phyloP scores from a whole-genome alignment of 1,139 yeast genomes.

The Entelexis paramagnoliae region DNA sequence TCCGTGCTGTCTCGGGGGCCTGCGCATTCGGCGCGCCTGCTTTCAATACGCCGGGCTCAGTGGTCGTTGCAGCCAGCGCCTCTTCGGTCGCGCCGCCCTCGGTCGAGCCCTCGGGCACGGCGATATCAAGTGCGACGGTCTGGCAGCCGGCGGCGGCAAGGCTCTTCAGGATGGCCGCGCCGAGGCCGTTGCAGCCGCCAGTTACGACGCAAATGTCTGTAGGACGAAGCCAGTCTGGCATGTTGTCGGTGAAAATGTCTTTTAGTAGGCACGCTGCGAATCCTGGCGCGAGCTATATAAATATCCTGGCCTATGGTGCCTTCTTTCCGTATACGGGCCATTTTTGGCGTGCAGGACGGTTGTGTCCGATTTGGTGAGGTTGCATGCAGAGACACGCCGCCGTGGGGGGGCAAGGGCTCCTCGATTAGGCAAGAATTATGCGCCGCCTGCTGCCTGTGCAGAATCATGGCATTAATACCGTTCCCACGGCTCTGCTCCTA shows the following conservation, averaged over 20 bases:
- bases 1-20: too few relatives aligned
- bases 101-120: neutral
- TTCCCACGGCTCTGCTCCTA: too few relatives aligned
- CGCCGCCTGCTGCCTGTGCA: too few relatives aligned
- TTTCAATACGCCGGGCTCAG: too few relatives aligned
- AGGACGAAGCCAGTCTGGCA: constrained; percentile 19
- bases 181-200: constrained; percentile 75
- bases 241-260: neutral
- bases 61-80: neutral
- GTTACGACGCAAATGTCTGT: constrained; percentile 57
- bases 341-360: too few relatives aligned
- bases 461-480: too few relatives aligned
- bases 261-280: neutral
- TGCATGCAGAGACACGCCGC: neutral
- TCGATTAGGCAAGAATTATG: neutral
- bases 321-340: neutral
- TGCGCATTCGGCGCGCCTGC: too few relatives aligned
- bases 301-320: neutral
- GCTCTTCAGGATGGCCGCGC: constrained; percentile 46
- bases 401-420: neutral
- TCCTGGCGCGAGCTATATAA: neutral
- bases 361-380: neutral
- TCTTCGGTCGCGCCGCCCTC: too few relatives aligned
- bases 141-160: constrained; percentile 37
- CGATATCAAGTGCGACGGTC: constrained; percentile 57